These are phyloP conservation scores for Leccinum barrowsii DNA, from an alignment of 768 basidiomycete species.

Conservation along the genomic window DNA sequence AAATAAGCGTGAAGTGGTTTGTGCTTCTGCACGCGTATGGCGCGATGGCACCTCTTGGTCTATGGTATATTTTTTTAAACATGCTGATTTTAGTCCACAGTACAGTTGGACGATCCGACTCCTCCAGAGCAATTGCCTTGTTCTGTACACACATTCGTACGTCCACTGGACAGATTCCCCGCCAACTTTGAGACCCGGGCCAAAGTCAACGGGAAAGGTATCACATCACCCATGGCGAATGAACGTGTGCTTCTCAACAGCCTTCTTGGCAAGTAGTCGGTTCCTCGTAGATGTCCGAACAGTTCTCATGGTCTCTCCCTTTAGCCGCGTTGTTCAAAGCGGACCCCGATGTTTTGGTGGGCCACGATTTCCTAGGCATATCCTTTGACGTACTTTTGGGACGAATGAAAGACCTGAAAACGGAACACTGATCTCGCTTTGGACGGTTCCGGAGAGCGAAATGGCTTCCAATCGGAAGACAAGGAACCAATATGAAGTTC, in stretches of 20 bases:
- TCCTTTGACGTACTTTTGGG: constrained; percentile 87
- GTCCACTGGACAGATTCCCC: constrained; percentile 87
- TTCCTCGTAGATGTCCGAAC: background rate
- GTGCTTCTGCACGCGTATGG: constrained; percentile 82
- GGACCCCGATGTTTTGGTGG: constrained; percentile 93
- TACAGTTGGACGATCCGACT: constrained; percentile 85
- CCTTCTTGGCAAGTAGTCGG: constrained; percentile 60
- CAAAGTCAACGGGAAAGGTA: constrained; percentile 58
- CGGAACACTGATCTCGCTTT: constrained; percentile 91
- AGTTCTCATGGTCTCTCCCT: background rate
- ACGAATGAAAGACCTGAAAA: constrained; percentile 87
- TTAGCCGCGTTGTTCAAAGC: constrained; percentile 73
- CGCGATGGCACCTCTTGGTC: constrained; percentile 47
- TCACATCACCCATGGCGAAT: constrained; percentile 70
- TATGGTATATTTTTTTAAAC: background rate
- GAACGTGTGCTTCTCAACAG: constrained; percentile 85
- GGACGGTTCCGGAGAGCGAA: constrained; percentile 83
- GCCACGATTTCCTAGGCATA: constrained; percentile 69
- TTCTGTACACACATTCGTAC: constrained; percentile 81
- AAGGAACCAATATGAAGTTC: constrained; percentile 81
- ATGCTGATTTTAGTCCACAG: constrained; percentile 37
- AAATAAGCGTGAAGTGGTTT: constrained; percentile 93
- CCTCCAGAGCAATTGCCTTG: constrained; percentile 86
- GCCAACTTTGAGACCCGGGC: constrained; percentile 74
- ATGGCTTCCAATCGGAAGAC: constrained; percentile 78